Conservation (phyloP, 2,329 filamentous ascomycete genomes). For the Xylaria arbuscula region DNA sequence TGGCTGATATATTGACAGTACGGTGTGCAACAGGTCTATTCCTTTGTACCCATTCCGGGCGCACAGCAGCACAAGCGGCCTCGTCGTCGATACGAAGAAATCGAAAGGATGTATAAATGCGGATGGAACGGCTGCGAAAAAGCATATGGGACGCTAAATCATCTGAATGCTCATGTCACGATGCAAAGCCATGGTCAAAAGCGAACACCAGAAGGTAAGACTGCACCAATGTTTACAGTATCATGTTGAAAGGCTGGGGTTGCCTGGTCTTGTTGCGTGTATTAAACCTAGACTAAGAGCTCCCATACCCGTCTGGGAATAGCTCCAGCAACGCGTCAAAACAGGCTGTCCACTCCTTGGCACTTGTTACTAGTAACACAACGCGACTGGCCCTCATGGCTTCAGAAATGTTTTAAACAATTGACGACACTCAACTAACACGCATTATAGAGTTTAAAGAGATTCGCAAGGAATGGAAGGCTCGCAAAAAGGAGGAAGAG, state of each 20-base stretch:
- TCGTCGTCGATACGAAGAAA: constrained; percentile 93
- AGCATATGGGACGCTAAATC: constrained; percentile 96
- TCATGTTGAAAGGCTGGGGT: not conserved
- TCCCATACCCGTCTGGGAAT: constrained; percentile 16
- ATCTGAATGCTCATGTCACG: constrained; percentile 96
- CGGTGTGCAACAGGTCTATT: constrained; percentile 80
- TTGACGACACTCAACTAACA: constrained; percentile 43
- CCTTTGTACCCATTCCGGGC: constrained; percentile 96
- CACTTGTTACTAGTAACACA: not conserved
- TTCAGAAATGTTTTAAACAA: not conserved
- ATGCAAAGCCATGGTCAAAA: constrained; percentile 98
- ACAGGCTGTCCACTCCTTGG: not conserved
- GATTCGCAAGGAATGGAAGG: constrained; percentile 99
- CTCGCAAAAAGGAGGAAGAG: constrained; percentile 98
- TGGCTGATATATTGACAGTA: constrained; percentile 53
- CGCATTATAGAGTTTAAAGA: constrained; percentile 88
- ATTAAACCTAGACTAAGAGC: constrained; percentile 20
- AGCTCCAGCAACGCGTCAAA: constrained; percentile 13
- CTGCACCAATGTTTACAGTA: not conserved
- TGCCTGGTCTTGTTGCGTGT: constrained; percentile 1
- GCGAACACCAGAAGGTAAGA: constrained; percentile 94
- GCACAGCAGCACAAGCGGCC: constrained; percentile 98
- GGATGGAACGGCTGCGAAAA: constrained; percentile 99
- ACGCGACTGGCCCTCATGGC: not conserved
- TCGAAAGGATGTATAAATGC: constrained; percentile 99